phyloP scores from a whole-genome alignment of 768 basidiomycete species.

The Postia placenta region DNA sequence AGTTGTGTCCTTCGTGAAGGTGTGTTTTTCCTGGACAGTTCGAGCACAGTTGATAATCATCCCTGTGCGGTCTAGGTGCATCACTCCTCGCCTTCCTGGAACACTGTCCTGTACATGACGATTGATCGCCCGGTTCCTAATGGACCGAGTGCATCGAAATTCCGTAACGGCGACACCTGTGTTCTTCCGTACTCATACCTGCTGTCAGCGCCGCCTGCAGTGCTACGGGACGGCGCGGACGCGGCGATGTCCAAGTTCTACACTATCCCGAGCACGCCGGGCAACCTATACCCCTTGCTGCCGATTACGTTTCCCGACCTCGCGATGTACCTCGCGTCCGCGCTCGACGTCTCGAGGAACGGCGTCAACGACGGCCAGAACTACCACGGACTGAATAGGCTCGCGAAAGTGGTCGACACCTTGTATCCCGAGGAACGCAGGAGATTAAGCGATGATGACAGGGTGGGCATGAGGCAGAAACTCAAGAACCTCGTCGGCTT shows the following conservation, averaged over 20 bases:
- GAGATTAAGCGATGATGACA: conserved; percentile 28
- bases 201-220: conserved; percentile 49
- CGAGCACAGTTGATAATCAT: conserved; percentile 2
- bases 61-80: conserved; percentile 42
- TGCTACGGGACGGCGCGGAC: conserved; percentile 61
- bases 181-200: conserved; percentile 69
- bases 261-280: conserved; percentile 55
- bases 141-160: conserved; percentile 39
- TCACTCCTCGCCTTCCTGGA: conserved; percentile 56
- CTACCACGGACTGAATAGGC: conserved; percentile 44
- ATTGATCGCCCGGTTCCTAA: conserved; percentile 62
- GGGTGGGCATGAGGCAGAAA: conserved; percentile 41
- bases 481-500: conserved; percentile 58
- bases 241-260: conserved; percentile 62
- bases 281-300: conserved; percentile 60
- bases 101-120: conserved; percentile 71
- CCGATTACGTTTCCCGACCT: conserved; percentile 74
- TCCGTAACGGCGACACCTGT: conserved; percentile 53
- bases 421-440: conserved; percentile 53
- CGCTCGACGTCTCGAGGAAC: conserved; percentile 60
- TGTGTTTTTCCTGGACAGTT: conserved; percentile 23
- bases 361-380: conserved; percentile 53
- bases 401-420: conserved; percentile 62
- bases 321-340: conserved; percentile 69
- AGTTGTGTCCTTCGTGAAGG: conserved; percentile 77